Conservation (phyloP, 371 early-diverging fungal species). For the Synchytrium microbalum region DNA sequence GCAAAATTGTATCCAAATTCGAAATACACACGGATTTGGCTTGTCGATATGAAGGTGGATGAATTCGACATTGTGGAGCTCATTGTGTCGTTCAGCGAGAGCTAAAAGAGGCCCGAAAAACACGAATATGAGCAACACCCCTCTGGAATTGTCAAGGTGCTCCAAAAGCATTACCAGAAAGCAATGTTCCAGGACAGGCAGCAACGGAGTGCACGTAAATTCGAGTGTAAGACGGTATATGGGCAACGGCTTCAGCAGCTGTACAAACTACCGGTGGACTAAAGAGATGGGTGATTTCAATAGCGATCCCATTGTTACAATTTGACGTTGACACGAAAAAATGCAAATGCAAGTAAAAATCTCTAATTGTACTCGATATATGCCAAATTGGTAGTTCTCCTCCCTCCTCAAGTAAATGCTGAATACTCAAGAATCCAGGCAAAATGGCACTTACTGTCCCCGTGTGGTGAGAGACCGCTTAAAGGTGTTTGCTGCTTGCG, state of each 20-base stretch:
- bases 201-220: slow-evolving; percentile 40
- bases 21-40: slow-evolving; percentile 22
- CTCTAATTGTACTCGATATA: no score
- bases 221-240: slow-evolving; percentile 21
- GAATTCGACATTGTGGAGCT: slow-evolving; percentile 27
- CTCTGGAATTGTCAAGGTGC: no score
- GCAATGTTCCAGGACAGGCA: slow-evolving; percentile 15
- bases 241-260: slow-evolving; percentile 33
- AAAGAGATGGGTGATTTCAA: no score
- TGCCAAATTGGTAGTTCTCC: no score
- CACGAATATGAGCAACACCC: background rate
- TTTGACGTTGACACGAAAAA: no score
- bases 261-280: slow-evolving; percentile 13
- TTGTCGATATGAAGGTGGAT: slow-evolving; percentile 37
- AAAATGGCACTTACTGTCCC: no score
- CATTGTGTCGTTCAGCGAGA: slow-evolving; percentile 19
- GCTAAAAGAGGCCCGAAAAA: slow-evolving; percentile 11
- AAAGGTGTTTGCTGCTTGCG: no score
- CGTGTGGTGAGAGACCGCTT: no score
- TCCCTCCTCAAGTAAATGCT: no score
- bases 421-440: no score
- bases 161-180: slow-evolving; percentile 5
- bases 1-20: background rate
- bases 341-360: no score
- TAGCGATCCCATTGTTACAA: no score